Percentiles rank a stretch among this genome's conserved stretches.
phyloP scores from a whole-genome alignment of 345 rosid species.

The Nephelium lappaceum region DNA sequence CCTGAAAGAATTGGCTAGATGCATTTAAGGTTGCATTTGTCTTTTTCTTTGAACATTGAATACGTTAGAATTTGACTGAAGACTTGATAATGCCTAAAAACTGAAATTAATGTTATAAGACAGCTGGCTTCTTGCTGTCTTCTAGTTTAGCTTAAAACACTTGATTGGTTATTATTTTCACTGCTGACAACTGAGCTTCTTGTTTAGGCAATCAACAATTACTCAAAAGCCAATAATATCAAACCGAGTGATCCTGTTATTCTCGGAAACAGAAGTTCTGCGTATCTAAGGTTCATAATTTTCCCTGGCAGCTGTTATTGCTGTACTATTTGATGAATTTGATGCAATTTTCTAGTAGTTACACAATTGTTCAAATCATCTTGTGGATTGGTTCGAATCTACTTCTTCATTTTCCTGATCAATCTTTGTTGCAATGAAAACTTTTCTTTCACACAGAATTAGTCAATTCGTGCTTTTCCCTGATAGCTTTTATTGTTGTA shows the following conservation, averaged over 20 bases:
- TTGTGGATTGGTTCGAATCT: not conserved
- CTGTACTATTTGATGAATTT: not conserved
- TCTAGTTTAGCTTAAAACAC: not conserved
- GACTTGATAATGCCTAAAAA: not conserved
- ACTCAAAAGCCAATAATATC: slow-evolving; percentile 74
- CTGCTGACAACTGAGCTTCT: slow-evolving; percentile 19
- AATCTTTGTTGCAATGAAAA: slow-evolving; percentile 16
- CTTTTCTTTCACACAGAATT: slow-evolving; percentile 51
- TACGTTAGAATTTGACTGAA: not conserved
- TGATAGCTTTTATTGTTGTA: not conserved
- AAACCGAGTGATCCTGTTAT: slow-evolving; percentile 75
- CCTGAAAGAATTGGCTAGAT: not conserved
- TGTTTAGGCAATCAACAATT: slow-evolving; percentile 69
- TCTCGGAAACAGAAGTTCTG: slow-evolving; percentile 79
- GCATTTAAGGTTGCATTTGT: not conserved
- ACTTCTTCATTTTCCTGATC: slow-evolving; percentile 9
- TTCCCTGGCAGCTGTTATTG: not conserved
- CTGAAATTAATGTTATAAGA: not conserved
- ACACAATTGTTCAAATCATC: slow-evolving; percentile 13
- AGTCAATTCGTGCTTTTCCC: slow-evolving; percentile 46
- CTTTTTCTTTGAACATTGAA: too few relatives aligned
- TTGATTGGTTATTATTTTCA: slow-evolving; percentile 3
- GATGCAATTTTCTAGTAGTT: not conserved
- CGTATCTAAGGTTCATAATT: slow-evolving; percentile 69
- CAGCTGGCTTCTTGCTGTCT: not conserved